Evolutionary conservation across 2,329 filamentous ascomycete species (phyloP), one percentile per base, ranked within the genome.

Genomic region (Epichloe uncinata): DNA sequence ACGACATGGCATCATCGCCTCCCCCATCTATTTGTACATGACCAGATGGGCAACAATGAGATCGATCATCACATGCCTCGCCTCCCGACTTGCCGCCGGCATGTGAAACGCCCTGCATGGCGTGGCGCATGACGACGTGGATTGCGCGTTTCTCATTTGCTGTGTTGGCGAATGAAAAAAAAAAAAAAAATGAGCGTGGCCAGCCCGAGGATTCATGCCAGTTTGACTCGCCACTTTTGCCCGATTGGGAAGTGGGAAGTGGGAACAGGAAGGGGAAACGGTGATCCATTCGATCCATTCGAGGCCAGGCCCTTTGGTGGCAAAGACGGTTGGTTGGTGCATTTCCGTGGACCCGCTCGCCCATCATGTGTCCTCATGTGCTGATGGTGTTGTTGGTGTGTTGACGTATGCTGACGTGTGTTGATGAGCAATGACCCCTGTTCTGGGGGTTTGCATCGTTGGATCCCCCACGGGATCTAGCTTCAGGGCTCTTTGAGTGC

Each of bases 211-310:
- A 20, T 41, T 11, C 9, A 26, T n/a, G 22, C 34, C 9, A 9
- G 15, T 33, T 50, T 26, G 48, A 6, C 43, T 50, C 48, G 48
- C 48, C 48, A 50, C 18, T 45, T 42, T 50, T 50, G 18, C 48
- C 48, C 5, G 37, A 45, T 46, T 46, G 7, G 30, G 51, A 42
- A 37, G 26, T 9, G 2, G 26, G 1, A 30, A 30, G 26, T 30
- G 26, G 26, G 26, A 9, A 30, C 26, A 30, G 26, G 7, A 30
- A 30, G 26, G n/a, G 7, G 0, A 1, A 30, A 30, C 7, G 26
- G 26, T 8, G n/a, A n/a, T n/a, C n/a, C n/a, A n/a, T n/a, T n/a
- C n/a, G 8, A 9, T 3, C 26, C 26, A 30, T 30, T 30, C 26
- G 26, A 30, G 26, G 20, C 20, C 20, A 22, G 20, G 20, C 5